Base-by-base conservation (phyloP, 169 alveolate species). In the Plasmodium knowlesi region DNA sequence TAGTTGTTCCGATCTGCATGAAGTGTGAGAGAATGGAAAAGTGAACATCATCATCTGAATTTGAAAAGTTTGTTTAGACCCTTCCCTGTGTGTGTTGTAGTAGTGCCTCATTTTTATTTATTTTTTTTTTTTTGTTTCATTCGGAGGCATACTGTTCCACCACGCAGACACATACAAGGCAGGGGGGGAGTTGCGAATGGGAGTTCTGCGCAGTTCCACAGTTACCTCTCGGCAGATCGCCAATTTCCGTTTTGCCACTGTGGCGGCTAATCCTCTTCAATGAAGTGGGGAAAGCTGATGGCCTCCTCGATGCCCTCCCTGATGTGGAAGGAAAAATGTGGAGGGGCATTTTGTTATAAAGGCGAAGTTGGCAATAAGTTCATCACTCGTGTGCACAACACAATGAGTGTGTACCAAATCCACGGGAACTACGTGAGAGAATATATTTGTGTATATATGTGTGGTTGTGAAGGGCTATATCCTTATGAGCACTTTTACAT, bases 261-360 rank as follows among this genome's bases (percentile, higher is more conserved):
- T 5, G 28, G 57, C 57, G 57, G 57, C 57, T 84, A 79, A 50
- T 71, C 92, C 14, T 82, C 92, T 30, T 83, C 95, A 6, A 79
- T 46, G 22, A 83, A 74, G 39, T 84, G 92, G 14, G 93, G 92
- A 57, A 83, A 92, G 82, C 88, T 83, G 61, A 84, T 76, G 14
- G 67, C 95, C 30, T 92, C 92, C 61, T 83, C 95, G 32, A 83
- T 83, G 32, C 67, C 80, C 30, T 92, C 37, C 53, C 95, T 92
- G 70, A 50, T 34, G 16, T 16, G 30, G n/a, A 34, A 34, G 3
- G 30, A 4, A 16, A 30, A 43, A 16, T 10, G 0, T 22, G 14
- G 54, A 16, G 0, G 25, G 32, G 32, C 10, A 5, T 9, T 22
- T 74, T 39, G 30, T 9, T 46, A 46, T n/a, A 2, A 46, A 46